Conservation (phyloP, 768 basidiomycete species). For the Galerina marginata region DNA sequence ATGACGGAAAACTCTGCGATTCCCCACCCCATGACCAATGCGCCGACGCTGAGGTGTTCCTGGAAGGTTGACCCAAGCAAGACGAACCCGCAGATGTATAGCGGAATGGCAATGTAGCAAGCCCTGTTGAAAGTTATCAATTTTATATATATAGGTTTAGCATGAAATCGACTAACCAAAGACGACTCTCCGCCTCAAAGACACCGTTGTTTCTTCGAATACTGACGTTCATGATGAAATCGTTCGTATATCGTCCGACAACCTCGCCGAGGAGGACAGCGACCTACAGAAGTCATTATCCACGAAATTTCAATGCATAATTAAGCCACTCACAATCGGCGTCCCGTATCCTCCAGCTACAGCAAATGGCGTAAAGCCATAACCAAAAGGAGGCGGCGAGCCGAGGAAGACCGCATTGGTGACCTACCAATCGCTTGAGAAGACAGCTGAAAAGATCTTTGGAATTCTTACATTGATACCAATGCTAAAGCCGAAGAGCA, state of each 20-base stretch:
- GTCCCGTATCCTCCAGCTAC: constrained; percentile 62
- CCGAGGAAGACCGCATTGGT: constrained; percentile 73
- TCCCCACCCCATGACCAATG: constrained; percentile 72
- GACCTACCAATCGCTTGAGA: constrained; percentile 39
- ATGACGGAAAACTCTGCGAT: constrained; percentile 62
- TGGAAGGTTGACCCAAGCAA: constrained; percentile 60
- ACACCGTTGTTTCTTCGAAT: constrained; percentile 60
- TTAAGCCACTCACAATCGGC: constrained; percentile 49
- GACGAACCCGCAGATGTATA: constrained; percentile 68
- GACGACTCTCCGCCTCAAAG: constrained; percentile 63
- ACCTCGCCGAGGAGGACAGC: constrained; percentile 59
- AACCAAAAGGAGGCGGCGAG: constrained; percentile 57
- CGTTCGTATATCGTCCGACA: constrained; percentile 57
- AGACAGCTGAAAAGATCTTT: no score
- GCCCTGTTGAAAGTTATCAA: constrained; percentile 43
- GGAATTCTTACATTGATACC: constrained; percentile 55
- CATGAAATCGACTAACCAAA: constrained; percentile 47
- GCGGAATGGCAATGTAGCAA: constrained; percentile 61
- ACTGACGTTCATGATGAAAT: constrained; percentile 52
- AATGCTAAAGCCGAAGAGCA: constrained; percentile 68
- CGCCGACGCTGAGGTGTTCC: constrained; percentile 55
- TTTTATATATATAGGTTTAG: no score
- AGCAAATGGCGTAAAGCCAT: constrained; percentile 53
- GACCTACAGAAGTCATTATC: constrained; percentile 35
- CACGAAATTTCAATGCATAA: constrained; percentile 1